phyloP scores from a whole-genome alignment of 2,329 filamentous ascomycete genomes.

The Xylaria sp. region DNA sequence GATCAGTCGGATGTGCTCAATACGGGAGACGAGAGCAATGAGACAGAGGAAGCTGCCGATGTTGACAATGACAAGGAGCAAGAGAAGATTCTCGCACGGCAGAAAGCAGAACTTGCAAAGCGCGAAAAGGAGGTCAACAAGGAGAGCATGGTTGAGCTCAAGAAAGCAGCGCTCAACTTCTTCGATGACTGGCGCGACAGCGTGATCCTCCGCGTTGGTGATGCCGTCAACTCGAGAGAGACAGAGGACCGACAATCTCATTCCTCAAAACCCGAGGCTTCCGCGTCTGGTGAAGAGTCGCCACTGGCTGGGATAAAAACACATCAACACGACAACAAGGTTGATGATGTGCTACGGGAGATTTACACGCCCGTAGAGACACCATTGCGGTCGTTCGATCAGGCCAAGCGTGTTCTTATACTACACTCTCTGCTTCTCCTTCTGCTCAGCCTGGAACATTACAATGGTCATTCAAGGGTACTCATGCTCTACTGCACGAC shows the following conservation, averaged over 20 bases:
- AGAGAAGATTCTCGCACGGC: conserved; percentile 17
- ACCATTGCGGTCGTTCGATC: conserved; percentile 52
- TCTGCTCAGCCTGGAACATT: conserved; percentile 70
- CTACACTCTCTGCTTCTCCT: conserved; percentile 69
- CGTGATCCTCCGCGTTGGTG: conserved; percentile 29
- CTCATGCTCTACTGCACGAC: conserved; percentile 65
- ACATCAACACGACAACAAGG: conserved; percentile 36
- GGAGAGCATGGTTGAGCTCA: conserved; percentile 26
- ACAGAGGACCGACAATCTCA: conserved; percentile 20
- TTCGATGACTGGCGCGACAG: conserved; percentile 31
- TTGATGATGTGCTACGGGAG: conserved; percentile 44
- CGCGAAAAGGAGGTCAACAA: conserved; percentile 26
- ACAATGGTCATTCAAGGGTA: conserved; percentile 67
- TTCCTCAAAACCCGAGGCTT: conserved; percentile 18
- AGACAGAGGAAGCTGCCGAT: conserved; percentile 1
- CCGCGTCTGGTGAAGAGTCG: background rate
- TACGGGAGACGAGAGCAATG: background rate
- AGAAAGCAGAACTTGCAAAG: conserved; percentile 21
- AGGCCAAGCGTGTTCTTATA: conserved; percentile 59
- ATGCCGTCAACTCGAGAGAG: conserved; percentile 27
- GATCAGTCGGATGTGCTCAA: conserved; percentile 6
- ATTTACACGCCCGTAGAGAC: conserved; percentile 60
- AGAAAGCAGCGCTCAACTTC: conserved; percentile 25
- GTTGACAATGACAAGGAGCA: conserved; percentile 6
- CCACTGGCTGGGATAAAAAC: conserved; percentile 13